phyloP scores from a whole-genome alignment of 106 monocot genomes.

The Dendrobium catenatum region DNA sequence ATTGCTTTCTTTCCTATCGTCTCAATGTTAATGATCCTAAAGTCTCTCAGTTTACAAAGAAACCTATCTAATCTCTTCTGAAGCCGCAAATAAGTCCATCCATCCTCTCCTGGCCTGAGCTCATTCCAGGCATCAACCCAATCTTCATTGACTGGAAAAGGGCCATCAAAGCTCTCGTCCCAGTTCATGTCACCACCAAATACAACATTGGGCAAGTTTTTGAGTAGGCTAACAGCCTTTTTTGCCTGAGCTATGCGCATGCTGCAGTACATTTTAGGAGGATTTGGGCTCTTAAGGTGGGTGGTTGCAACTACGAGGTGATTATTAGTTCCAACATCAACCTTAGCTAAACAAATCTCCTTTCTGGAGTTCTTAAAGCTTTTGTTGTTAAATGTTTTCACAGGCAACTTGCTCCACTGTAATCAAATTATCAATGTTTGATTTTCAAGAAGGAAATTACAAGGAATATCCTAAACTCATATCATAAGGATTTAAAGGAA shows the following conservation, averaged over 20 bases:
- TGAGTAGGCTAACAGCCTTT: conserved; percentile 1
- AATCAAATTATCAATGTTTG: background rate
- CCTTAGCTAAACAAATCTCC: conserved; percentile 6
- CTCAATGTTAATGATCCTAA: conserved; percentile 26
- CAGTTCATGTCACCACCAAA: conserved; percentile 52
- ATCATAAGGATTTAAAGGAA: no score
- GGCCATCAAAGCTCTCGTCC: conserved; percentile 20
- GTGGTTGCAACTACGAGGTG: conserved; percentile 21
- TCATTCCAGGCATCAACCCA: conserved; percentile 54
- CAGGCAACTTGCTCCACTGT: conserved; percentile 28
- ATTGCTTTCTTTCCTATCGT: conserved; percentile 54
- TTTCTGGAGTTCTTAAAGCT: conserved; percentile 9
- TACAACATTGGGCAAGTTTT: conserved; percentile 11
- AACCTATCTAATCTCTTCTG: conserved; percentile 58
- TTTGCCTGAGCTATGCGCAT: conserved; percentile 16
- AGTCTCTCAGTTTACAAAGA: conserved; percentile 40
- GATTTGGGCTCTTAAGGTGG: conserved; percentile 26
- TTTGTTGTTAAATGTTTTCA: conserved; percentile 1
- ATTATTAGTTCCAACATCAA: background rate
- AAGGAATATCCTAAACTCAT: no score
- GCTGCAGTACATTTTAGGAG: background rate
- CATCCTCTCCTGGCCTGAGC: conserved; percentile 21
- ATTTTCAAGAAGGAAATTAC: no score
- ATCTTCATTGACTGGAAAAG: conserved; percentile 13
- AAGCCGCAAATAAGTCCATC: conserved; percentile 21